A percentile compares a stretch with the other conserved stretches of the same genome.
phyloP scores from a whole-genome alignment of 768 basidiomycete species.

The Hypholoma sublateritium region DNA sequence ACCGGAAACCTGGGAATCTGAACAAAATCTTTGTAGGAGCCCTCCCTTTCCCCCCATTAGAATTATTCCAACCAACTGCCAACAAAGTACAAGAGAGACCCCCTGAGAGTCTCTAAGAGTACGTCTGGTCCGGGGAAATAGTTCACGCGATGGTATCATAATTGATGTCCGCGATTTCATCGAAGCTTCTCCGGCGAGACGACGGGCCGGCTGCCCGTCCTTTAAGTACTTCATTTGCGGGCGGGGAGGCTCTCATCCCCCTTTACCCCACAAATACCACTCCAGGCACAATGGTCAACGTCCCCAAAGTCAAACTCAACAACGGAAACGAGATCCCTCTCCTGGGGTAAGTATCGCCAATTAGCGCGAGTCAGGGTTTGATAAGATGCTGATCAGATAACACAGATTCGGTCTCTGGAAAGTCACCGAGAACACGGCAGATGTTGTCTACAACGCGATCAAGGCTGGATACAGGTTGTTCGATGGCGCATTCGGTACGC shows the following conservation, averaged over 20 bases:
- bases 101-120: too few relatives aligned
- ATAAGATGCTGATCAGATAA: constrained; percentile 18
- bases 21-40: too few relatives aligned
- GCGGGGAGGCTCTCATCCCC: background rate
- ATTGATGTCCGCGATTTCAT: constrained; percentile 1
- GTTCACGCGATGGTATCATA: background rate
- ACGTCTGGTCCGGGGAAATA: background rate
- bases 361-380: constrained; percentile 4
- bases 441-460: constrained; percentile 83
- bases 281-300: constrained; percentile 20
- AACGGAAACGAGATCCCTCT: constrained; percentile 27
- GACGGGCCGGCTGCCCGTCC: constrained; percentile 3
- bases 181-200: constrained; percentile 5
- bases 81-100: too few relatives aligned
- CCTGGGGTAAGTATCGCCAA: constrained; percentile 22
- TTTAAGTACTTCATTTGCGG: constrained; percentile 2
- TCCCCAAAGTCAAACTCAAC: constrained; percentile 28
- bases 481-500: constrained; percentile 64
- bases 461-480: constrained; percentile 86
- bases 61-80: too few relatives aligned
- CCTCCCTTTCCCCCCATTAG: too few relatives aligned
- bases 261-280: background rate
- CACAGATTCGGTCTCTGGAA: constrained; percentile 35
- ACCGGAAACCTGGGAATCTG: too few relatives aligned
- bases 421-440: constrained; percentile 51